These are phyloP conservation scores for Pichia paraexigua DNA, from an alignment of 805 yeast species.

Conservation along the genomic window DNA sequence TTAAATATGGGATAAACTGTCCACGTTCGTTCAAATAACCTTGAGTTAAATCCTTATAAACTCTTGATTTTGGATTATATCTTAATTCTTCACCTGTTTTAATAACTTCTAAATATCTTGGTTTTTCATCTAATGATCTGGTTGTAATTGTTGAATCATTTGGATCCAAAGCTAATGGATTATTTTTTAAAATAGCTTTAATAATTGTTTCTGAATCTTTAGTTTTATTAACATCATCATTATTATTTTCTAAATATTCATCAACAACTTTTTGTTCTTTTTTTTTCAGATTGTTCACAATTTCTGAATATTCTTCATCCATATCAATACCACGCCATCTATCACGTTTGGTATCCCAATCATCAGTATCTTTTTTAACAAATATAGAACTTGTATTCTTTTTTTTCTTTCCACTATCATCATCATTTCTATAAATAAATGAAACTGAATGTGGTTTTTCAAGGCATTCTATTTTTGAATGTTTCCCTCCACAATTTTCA, in stretches of 20 bases:
- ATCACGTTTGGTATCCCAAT: constrained; percentile 68
- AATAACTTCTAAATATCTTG: constrained; percentile 53
- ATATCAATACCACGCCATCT: constrained; percentile 76
- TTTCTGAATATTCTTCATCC: constrained; percentile 46
- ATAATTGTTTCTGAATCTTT: constrained; percentile 22
- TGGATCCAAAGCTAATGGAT: constrained; percentile 12
- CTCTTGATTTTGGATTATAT: constrained; percentile 49
- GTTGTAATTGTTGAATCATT: constrained; percentile 32
- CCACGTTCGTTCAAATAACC: constrained; percentile 30
- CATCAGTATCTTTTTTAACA: constrained; percentile 26
- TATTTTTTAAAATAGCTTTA: constrained; percentile 6
- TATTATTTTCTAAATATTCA: not conserved
- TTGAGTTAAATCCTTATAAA: constrained; percentile 25
- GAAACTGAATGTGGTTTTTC: constrained; percentile 45
- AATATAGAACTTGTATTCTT: constrained; percentile 2
- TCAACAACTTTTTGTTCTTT: constrained; percentile 25
- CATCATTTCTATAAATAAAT: constrained; percentile 23
- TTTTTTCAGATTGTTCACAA: constrained; percentile 38
- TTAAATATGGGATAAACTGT: constrained; percentile 46
- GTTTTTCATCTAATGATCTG: constrained; percentile 67
- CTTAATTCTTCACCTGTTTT: constrained; percentile 35
- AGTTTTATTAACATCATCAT: constrained; percentile 20
- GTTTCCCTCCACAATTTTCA: constrained; percentile 52
- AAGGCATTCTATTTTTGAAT: constrained; percentile 45
- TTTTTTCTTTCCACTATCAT: constrained; percentile 2